phyloP scores from a whole-genome alignment of 768 basidiomycete species.

The Hygrocybe punicea region DNA sequence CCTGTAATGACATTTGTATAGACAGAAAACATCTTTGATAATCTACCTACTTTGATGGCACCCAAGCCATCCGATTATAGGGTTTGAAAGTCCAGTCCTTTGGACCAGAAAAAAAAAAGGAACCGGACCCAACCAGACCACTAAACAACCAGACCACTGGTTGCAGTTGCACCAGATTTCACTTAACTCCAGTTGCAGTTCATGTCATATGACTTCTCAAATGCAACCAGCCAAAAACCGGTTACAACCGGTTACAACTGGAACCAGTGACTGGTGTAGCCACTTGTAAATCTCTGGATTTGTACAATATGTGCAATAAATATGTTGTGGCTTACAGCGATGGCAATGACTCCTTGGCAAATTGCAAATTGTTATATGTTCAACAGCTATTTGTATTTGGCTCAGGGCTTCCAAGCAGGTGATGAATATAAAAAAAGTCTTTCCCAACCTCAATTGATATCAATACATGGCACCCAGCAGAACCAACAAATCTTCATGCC shows the following conservation, averaged over 20 bases:
- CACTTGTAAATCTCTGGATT: neutral
- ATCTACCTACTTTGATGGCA: conserved; percentile 17
- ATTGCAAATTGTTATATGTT: no score
- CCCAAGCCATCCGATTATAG: conserved; percentile 12
- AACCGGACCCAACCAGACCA: neutral
- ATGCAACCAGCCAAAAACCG: no score
- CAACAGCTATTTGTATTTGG: no score
- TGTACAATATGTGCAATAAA: neutral
- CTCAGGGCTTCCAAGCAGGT: no score
- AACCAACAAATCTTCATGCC: no score
- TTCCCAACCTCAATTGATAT: no score
- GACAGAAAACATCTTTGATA: conserved; percentile 28
- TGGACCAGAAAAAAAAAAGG: neutral
- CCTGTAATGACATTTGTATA: no score
- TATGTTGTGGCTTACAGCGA: neutral
- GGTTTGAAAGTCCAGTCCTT: no score
- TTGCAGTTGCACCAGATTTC: neutral
- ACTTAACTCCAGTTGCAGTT: neutral
- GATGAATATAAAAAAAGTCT: no score
- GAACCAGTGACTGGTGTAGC: neutral
- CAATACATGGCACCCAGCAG: no score
- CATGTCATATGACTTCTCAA: neutral
- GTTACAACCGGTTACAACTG: neutral
- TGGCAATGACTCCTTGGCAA: no score
- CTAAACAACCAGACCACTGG: neutral